Percentiles rank a stretch among this genome's conserved stretches.
phyloP scores from a whole-genome alignment of 345 rosid species.

The Mangifera indica region DNA sequence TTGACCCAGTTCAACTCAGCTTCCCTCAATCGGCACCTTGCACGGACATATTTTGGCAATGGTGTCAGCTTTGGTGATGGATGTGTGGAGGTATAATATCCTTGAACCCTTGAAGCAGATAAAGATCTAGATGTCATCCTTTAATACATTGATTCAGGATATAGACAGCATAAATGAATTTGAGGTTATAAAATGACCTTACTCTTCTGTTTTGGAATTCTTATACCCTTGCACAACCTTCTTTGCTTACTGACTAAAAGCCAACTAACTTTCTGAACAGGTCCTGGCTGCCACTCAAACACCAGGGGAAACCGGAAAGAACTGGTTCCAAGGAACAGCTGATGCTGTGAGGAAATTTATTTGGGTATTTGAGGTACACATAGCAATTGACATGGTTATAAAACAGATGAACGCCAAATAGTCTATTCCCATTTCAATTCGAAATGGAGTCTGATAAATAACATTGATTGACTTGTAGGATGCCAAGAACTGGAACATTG shows the following conservation, averaged over 20 bases:
- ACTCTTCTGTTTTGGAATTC: background rate
- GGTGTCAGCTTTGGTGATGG: conserved; percentile 95
- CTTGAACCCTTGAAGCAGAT: conserved; percentile 3
- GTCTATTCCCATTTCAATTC: background rate
- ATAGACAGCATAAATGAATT: background rate
- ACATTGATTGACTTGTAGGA: conserved; percentile 48
- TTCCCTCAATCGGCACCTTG: conserved; percentile 89
- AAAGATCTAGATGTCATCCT: background rate
- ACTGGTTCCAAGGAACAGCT: conserved; percentile 98
- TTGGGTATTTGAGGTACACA: conserved; percentile 91
- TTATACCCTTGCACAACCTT: background rate
- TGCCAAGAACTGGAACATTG: conserved; percentile 76
- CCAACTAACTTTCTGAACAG: conserved; percentile 34
- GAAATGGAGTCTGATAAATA: conserved; percentile 17
- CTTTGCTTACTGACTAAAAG: background rate
- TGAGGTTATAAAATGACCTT: background rate
- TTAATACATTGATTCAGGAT: background rate
- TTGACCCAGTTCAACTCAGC: conserved; percentile 94
- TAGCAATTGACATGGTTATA: background rate
- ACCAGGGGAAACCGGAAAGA: conserved; percentile 83
- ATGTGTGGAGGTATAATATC: conserved; percentile 74
- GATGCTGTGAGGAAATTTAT: conserved; percentile 96
- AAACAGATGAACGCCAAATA: background rate
- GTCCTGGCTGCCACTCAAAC: conserved; percentile 98
- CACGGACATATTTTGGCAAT: conserved; percentile 86